phyloP scores from a whole-genome alignment of 176 grass and related monocot species.

The Aegilops speltoides region DNA sequence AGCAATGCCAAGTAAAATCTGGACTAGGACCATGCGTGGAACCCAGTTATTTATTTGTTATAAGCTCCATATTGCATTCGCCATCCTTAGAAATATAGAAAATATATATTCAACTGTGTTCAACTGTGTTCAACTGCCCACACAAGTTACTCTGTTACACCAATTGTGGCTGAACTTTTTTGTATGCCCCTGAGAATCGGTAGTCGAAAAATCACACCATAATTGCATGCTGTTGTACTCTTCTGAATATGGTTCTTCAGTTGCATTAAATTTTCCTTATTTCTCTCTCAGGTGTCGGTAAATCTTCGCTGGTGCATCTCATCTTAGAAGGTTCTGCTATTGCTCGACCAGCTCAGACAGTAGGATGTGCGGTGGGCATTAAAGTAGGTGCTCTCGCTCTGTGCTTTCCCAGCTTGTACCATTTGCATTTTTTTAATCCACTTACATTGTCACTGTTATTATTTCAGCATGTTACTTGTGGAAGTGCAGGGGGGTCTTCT shows the following conservation, averaged over 20 bases:
- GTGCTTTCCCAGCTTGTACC: neutral
- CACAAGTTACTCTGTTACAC: neutral
- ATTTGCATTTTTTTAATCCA: slow-evolving; percentile 11
- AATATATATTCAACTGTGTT: too few species aligned
- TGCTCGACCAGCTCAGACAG: slow-evolving; percentile 68
- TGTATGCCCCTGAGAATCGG: neutral
- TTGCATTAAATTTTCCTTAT: slow-evolving; percentile 10
- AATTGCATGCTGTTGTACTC: neutral
- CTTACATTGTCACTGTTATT: slow-evolving; percentile 34
- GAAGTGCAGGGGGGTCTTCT: slow-evolving; percentile 69
- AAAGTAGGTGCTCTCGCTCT: slow-evolving; percentile 52
- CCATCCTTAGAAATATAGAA: too few species aligned
- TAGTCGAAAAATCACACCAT: slow-evolving; percentile 7
- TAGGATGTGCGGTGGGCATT: slow-evolving; percentile 69
- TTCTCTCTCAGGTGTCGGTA: slow-evolving; percentile 70
- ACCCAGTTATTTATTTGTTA: too few species aligned
- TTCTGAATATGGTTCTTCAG: slow-evolving; percentile 15
- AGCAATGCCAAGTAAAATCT: too few species aligned
- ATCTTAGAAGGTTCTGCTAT: slow-evolving; percentile 69
- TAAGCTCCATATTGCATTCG: too few species aligned
- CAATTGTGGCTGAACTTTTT: neutral
- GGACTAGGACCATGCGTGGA: too few species aligned
- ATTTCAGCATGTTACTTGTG: slow-evolving; percentile 86
- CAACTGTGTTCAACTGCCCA: neutral
- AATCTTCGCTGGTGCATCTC: slow-evolving; percentile 85